A percentile compares a stretch with the other conserved stretches of the same genome.
phyloP scores from a whole-genome alignment of 306 rosid species.

The Canavalia ensiformis region DNA sequence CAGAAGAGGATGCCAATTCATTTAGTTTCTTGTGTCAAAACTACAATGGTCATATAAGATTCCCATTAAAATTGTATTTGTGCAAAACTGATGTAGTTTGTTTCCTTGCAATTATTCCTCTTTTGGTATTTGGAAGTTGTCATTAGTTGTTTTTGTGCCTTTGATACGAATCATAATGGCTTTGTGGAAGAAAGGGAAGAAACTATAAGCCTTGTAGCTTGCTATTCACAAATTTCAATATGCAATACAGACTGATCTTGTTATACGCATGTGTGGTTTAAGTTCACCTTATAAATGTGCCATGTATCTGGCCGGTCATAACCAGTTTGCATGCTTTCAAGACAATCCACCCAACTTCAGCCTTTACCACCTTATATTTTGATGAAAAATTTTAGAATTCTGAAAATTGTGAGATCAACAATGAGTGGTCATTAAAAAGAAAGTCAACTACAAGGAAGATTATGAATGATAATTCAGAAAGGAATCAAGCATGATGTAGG shows the following conservation, averaged over 20 bases:
- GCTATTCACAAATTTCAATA: neutral
- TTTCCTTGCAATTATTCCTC: constrained; percentile 19
- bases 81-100: neutral
- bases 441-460: no score
- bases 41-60: neutral
- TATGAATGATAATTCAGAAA: no score
- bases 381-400: no score
- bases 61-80: neutral
- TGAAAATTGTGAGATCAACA: no score
- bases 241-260: neutral
- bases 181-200: constrained; percentile 1
- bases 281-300: constrained; percentile 1
- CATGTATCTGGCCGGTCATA: neutral
- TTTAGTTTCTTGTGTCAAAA: constrained; percentile 8
- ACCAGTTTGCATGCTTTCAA: neutral
- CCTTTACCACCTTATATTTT: no score
- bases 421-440: no score
- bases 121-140: neutral
- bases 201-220: neutral
- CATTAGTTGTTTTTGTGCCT: constrained; percentile 9
- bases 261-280: neutral
- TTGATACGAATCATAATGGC: constrained; percentile 8
- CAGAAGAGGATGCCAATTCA: neutral
- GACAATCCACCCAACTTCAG: neutral
- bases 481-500: no score